Evolutionary conservation across 441 rosid genomes (phyloP).

Genomic region (Erysimum pusillum): DNA sequence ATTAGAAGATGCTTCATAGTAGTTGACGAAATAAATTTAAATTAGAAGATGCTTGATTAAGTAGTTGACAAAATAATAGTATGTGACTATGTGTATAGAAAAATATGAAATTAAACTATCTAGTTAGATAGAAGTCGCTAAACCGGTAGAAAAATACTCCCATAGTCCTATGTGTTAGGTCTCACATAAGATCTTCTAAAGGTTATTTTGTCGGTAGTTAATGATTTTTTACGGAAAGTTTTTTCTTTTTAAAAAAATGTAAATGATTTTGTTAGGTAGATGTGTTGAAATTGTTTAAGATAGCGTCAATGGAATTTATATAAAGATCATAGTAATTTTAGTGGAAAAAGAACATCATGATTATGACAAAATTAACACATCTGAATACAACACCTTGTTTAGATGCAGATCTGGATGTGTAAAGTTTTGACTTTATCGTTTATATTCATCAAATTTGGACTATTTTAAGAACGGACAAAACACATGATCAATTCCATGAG

Average conservation of each 20-base stretch:
- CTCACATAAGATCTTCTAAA: background rate
- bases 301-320: background rate
- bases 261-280: constrained; percentile 1
- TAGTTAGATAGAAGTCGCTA: constrained; percentile 1
- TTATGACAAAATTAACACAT: background rate
- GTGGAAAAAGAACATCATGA: background rate
- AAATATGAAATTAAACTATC: background rate
- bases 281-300: background rate
- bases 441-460: constrained; percentile 3
- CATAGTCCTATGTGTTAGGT: background rate
- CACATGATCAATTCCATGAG: background rate
- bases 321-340: background rate
- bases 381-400: background rate
- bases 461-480: constrained; percentile 3
- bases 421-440: background rate
- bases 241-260: background rate
- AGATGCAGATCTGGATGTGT: constrained; percentile 27
- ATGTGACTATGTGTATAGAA: no score
- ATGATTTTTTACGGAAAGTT: background rate
- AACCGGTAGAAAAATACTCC: background rate
- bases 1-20: constrained; percentile 14
- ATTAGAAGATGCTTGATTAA: constrained; percentile 11
- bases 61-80: constrained; percentile 5
- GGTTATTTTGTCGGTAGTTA: constrained; percentile 29
- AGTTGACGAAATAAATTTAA: background rate